These are phyloP conservation scores for Candida tetrigidarum DNA, from an alignment of 1,139 yeast genomes.

Conservation along the genomic window DNA sequence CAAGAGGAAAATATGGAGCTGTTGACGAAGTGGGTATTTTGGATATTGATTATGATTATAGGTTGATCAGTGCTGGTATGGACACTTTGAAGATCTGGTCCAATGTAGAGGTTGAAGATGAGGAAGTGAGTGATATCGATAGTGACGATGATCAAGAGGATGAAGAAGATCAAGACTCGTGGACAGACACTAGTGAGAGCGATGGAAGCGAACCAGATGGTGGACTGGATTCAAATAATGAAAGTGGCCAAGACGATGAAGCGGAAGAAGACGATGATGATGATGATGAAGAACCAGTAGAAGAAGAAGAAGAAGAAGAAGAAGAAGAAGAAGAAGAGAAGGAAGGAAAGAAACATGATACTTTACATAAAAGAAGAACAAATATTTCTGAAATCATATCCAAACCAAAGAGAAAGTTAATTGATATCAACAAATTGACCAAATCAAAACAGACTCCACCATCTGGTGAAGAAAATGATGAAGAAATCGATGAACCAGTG, in stretches of 20 bases:
- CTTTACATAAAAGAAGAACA: slow-evolving; percentile 20
- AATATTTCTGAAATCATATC: slow-evolving; percentile 24
- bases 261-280: slow-evolving; percentile 21
- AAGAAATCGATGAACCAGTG: slow-evolving; percentile 12
- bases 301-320: too few relatives aligned
- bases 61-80: slow-evolving; percentile 84
- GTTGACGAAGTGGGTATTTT: slow-evolving; percentile 69
- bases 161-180: slow-evolving; percentile 15
- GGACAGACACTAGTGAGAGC: slow-evolving; percentile 16
- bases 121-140: slow-evolving; percentile 21
- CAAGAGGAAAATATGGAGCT: slow-evolving; percentile 38
- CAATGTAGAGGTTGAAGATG: slow-evolving; percentile 27
- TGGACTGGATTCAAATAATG: too few relatives aligned
- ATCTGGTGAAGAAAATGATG: slow-evolving; percentile 3
- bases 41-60: slow-evolving; percentile 80
- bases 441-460: slow-evolving; percentile 2
- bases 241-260: too few relatives aligned
- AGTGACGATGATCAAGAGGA: slow-evolving; percentile 17
- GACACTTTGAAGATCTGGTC: slow-evolving; percentile 79
- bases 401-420: slow-evolving; percentile 14
- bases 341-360: slow-evolving; percentile 10
- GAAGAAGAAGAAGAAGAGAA: slow-evolving; percentile 22
- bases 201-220: slow-evolving; percentile 23
- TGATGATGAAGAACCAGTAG: slow-evolving; percentile 1
- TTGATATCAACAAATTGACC: slow-evolving; percentile 19